Evolutionary conservation across 78 protist genomes (phyloP), one percentile per base, ranked within the genome.

Genomic region (Dictyostelium brefeldianum): DNA sequence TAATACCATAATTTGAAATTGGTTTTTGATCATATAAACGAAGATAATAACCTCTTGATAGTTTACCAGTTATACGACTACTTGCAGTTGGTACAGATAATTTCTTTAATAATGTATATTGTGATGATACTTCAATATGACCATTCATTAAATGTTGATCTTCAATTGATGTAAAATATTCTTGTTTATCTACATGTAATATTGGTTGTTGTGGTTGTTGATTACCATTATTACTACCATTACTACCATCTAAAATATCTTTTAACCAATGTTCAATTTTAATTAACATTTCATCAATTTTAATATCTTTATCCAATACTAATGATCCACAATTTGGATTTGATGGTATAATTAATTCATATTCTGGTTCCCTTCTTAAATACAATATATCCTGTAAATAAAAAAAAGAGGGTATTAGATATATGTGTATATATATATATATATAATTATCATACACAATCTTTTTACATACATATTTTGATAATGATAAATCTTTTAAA

Each of bases 351-450:
- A 59, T 47, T 43, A 85, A 22, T 53, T 85, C 92, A 47, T 85
- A 85, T 75, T 85, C 92, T 46, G 92, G 92, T 62, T 85, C 92
- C 20, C 92, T 75, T 73, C 92, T 51, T 62, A 85, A 36, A 75
- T 85, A 85, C 29, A 85, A 57, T 27, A 85, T 75, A 62, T 85
- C 92, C 83, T 85, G 29, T 15, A 50, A 15, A 53, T 54, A 51
- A n/a, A n/a, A n/a, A n/a, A n/a, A n/a, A n/a, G n/a, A n/a, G n/a
- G n/a, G n/a, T n/a, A n/a, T n/a, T n/a, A n/a, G n/a, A n/a, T n/a
- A n/a, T n/a, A n/a, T n/a, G n/a, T n/a, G n/a, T n/a, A n/a, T n/a
- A n/a, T n/a, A n/a, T n/a, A n/a, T n/a, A n/a, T n/a, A n/a, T n/a
- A n/a, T n/a, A n/a, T n/a, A n/a, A n/a, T n/a, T n/a, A n/a, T n/a